A percentile compares a stretch with the other conserved stretches of the same genome.
phyloP scores from a whole-genome alignment of 306 rosid genomes.

The Comarum palustre region DNA sequence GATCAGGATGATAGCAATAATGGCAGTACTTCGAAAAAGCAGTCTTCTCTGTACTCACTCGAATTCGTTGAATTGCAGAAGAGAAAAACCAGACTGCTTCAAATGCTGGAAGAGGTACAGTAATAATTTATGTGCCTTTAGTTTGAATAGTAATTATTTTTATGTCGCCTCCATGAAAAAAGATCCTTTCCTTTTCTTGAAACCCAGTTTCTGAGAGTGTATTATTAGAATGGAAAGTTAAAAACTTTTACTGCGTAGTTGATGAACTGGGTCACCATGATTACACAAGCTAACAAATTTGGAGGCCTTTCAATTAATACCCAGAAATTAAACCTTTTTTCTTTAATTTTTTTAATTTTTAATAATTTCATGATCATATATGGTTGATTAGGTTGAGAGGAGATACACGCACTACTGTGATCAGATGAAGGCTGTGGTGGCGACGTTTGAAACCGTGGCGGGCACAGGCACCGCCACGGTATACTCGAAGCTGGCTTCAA shows the following conservation, averaged over 20 bases:
- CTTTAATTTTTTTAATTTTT: slow-evolving; percentile 17
- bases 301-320: slow-evolving; percentile 48
- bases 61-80: slow-evolving; percentile 87
- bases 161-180: background rate
- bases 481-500: slow-evolving; percentile 81
- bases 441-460: slow-evolving; percentile 71
- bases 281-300: slow-evolving; percentile 43
- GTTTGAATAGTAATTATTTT: background rate
- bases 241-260: slow-evolving; percentile 12
- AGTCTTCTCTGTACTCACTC: slow-evolving; percentile 44
- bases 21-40: slow-evolving; percentile 32
- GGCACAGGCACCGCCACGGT: slow-evolving; percentile 73
- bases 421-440: slow-evolving; percentile 85
- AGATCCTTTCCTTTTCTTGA: slow-evolving; percentile 7
- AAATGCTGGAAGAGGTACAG: slow-evolving; percentile 92
- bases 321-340: slow-evolving; percentile 14
- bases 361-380: slow-evolving; percentile 14
- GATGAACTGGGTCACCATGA: slow-evolving; percentile 29
- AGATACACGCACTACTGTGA: slow-evolving; percentile 85
- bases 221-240: background rate
- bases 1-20: slow-evolving; percentile 35
- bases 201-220: background rate
- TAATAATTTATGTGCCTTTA: background rate
- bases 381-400: slow-evolving; percentile 59
- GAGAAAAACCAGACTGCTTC: slow-evolving; percentile 77